Percentiles rank a stretch among this genome's conserved stretches.
Conservation (phyloP, 176 grass and related monocot genomes). For the Canna indica region DNA sequence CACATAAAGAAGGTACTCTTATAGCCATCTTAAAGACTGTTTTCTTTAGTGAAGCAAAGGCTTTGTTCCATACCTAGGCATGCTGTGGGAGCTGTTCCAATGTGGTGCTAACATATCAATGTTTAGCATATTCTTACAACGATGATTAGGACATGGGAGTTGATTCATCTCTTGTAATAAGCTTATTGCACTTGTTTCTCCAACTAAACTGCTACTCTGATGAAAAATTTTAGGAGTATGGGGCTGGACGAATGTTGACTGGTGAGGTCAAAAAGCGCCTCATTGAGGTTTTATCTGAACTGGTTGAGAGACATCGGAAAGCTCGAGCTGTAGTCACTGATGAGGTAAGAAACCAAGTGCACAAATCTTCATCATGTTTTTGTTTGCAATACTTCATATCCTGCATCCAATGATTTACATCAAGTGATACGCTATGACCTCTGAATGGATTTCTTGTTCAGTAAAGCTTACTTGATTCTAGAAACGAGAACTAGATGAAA, state of each 20-base stretch:
- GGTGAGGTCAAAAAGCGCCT: conserved; percentile 76
- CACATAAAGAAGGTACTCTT: conserved; percentile 59
- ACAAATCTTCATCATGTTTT: background rate
- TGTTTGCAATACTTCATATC: background rate
- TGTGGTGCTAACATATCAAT: background rate
- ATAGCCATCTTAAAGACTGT: background rate
- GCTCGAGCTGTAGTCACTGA: conserved; percentile 62
- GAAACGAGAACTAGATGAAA: too few relatives aligned
- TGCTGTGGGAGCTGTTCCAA: too few relatives aligned
- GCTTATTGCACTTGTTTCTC: background rate
- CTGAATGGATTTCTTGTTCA: too few relatives aligned
- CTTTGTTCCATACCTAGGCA: too few relatives aligned
- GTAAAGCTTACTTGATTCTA: too few relatives aligned
- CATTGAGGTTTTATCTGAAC: conserved; percentile 38
- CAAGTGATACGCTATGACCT: background rate
- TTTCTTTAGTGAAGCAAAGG: background rate
- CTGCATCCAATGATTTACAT: background rate
- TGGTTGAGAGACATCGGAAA: conserved; percentile 69
- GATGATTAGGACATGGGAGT: too few relatives aligned
- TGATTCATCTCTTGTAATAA: background rate
- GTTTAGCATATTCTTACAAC: background rate
- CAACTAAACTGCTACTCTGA: background rate
- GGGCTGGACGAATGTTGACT: conserved; percentile 66
- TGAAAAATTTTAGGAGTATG: conserved; percentile 50
- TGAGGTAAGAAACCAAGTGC: conserved; percentile 38